A percentile compares a stretch with the other conserved stretches of the same genome.
phyloP scores from a whole-genome alignment of 2,329 filamentous ascomycete species.

The Exserohilum rostratum region DNA sequence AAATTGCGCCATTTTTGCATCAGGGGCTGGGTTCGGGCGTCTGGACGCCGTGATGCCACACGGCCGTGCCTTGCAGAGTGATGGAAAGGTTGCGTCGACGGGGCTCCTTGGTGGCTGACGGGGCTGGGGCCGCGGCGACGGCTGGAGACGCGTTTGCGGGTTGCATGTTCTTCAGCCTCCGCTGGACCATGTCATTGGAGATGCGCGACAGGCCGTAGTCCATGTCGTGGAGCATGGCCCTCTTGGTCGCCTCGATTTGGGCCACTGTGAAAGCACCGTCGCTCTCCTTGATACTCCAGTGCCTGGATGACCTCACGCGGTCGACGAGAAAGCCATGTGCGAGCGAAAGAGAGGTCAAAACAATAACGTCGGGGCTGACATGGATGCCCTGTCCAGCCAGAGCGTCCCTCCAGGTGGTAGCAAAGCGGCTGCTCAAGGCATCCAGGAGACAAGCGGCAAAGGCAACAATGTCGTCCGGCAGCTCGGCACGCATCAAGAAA shows the following conservation, averaged over 20 bases:
- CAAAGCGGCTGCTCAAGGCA: slow-evolving; percentile 42
- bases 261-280: slow-evolving; percentile 29
- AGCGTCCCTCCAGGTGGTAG: slow-evolving; percentile 36
- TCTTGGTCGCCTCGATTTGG: slow-evolving; percentile 43
- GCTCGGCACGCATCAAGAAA: slow-evolving; percentile 39
- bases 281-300: slow-evolving; percentile 43
- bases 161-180: slow-evolving; percentile 41
- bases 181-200: slow-evolving; percentile 39
- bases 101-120: slow-evolving; percentile 14
- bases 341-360: slow-evolving; percentile 45
- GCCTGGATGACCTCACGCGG: slow-evolving; percentile 32
- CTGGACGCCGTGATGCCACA: slow-evolving; percentile 43
- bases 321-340: slow-evolving; percentile 46
- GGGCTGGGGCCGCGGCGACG: slow-evolving; percentile 1
- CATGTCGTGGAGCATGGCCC: slow-evolving; percentile 45
- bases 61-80: slow-evolving; percentile 33
- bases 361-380: slow-evolving; percentile 42
- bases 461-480: slow-evolving; percentile 45
- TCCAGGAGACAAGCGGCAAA: slow-evolving; percentile 49
- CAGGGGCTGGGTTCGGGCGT: slow-evolving; percentile 51
- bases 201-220: slow-evolving; percentile 48
- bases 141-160: slow-evolving; percentile 13
- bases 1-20: slow-evolving; percentile 3
- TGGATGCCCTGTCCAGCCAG: slow-evolving; percentile 21
- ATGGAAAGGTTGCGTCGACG: slow-evolving; percentile 35